Base-by-base conservation (phyloP, 441 rosid genomes). In the Melastoma candidum region DNA sequence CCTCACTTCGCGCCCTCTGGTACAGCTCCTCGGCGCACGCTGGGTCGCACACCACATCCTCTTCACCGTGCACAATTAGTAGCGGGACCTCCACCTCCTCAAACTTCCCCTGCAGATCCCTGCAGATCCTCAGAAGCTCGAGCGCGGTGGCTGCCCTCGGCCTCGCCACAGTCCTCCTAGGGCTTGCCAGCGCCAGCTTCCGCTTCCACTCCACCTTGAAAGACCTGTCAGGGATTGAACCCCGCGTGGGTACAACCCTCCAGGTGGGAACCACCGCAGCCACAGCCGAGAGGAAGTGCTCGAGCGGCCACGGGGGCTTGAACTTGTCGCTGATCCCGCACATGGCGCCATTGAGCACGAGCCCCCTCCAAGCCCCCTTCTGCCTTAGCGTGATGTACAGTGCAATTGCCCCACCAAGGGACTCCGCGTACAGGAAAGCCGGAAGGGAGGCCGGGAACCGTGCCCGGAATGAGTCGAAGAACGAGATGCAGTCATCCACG, bases 131-230 rank as follows among this genome's bases (percentile, higher is more conserved):
- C 48, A 72, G 8, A 22, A 72, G 51, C 65, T 68, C 68, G 24
- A 55, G 12, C 4, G 68, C 65, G 0, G 76, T 72, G 0, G 65
- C 70, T 0, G 60, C 68, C 6, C 57, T 51, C 1, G 65, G 76
- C 72, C 65, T 68, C 48, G 67, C 63, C 0, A 63, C 41, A 13
- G 1, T 11, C 54, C 57, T 12, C 1, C 63, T 52, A 0, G 76
- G 72, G 62, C 46, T 64, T 0, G 26, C 64, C 0, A 55, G 48
- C 12, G 54, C 62, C 49, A 71, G 3, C 45, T 45, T 64, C 13
- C 67, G 67, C 59, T 68, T 68, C 76, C 67, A 67, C 22, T 67
- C 68, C 48, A 60, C 72, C 39, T 71, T 67, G 46, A 48, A 71
- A 7, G 62, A 56, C n/a, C 51, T 67, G 41, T 64, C 26, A 7